A percentile compares a stretch with the other conserved stretches of the same genome.
Evolutionary conservation across 140 eudicot species (phyloP).

Genomic region (Stevia rebaudiana): DNA sequence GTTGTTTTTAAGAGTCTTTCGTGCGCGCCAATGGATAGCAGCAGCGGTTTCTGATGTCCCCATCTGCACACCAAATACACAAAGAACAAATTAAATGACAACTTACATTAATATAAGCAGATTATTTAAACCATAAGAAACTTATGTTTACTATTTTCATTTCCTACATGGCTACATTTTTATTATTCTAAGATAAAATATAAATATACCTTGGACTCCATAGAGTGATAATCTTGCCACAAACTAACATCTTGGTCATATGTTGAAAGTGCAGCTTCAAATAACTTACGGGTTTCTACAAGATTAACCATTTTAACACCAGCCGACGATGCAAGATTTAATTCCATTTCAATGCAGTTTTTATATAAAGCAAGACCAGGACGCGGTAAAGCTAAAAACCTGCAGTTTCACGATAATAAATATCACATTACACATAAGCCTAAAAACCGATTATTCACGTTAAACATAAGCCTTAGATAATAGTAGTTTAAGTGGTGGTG

Average conservation of each 20-base stretch:
- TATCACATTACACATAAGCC: background rate
- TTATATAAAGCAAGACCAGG: constrained; percentile 68
- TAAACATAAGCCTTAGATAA: too few species aligned
- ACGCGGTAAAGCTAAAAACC: constrained; percentile 72
- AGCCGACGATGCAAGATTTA: constrained; percentile 45
- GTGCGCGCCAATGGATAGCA: constrained; percentile 86
- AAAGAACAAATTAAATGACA: background rate
- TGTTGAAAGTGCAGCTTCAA: constrained; percentile 77
- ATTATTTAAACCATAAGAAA: too few species aligned
- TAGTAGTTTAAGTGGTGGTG: too few species aligned
- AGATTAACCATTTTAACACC: constrained; percentile 45
- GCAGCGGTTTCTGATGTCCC: constrained; percentile 91
- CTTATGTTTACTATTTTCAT: background rate
- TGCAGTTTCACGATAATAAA: constrained; percentile 27
- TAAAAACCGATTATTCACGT: too few species aligned
- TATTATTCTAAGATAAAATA: background rate
- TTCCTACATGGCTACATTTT: background rate
- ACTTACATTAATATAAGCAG: background rate
- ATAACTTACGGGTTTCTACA: constrained; percentile 50
- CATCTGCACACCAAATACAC: constrained; percentile 47
- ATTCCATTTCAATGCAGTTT: constrained; percentile 75
- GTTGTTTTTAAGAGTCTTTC: constrained; percentile 48
- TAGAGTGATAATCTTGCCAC: constrained; percentile 74
- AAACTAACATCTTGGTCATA: constrained; percentile 61
- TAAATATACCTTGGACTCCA: constrained; percentile 68